Base-by-base conservation (phyloP, 176 grass and related monocot species). In the Triticum turgidum region DNA sequence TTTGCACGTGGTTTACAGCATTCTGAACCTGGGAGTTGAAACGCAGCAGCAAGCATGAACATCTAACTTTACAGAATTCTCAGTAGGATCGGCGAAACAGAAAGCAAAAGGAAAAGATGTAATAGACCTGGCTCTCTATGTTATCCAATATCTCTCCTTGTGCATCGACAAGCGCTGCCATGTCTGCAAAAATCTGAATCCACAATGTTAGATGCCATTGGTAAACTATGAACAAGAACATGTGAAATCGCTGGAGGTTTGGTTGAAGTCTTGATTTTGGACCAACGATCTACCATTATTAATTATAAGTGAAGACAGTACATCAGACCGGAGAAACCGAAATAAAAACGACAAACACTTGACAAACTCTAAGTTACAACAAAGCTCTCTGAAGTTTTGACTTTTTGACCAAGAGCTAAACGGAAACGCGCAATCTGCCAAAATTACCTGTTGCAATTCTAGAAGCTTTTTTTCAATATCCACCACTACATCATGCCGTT, bases 401-500 rank as follows among this genome's bases (percentile, higher is more conserved):
- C 25, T 5, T 5, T 64, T 62, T 63, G 22, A 63, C 29, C 14
- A 11, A 35, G 20, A 35, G 56, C 56, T 59, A 8, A 62, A 59
- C 5, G 2, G 12, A 80, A 75, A 37, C 0, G 4, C 24, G 37
- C 21, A 32, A 27, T 77, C 47, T 89, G 27, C 14, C 7, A 13
- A 42, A 9, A 32, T 5, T 78, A 95, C 96, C 93, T 94, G 90
- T 74, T 98, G 93, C 22, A 98, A 70, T 33, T 98, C 96, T 11
- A 91, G 84, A 65, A 95, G 89, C 63, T 80, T 94, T 83, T 94
- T 98, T 73, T 98, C 93, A 61, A 98, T 95, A 83, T 98, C 96
- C 90, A 88, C 89, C 65, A 91, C 91, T 49, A 87, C 79, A 76
- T 98, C 93, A 84, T 98, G 91, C 70, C 93, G 84, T 82, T 98